phyloP scores from a whole-genome alignment of 163 green algal species.

The Volvox carteri region DNA sequence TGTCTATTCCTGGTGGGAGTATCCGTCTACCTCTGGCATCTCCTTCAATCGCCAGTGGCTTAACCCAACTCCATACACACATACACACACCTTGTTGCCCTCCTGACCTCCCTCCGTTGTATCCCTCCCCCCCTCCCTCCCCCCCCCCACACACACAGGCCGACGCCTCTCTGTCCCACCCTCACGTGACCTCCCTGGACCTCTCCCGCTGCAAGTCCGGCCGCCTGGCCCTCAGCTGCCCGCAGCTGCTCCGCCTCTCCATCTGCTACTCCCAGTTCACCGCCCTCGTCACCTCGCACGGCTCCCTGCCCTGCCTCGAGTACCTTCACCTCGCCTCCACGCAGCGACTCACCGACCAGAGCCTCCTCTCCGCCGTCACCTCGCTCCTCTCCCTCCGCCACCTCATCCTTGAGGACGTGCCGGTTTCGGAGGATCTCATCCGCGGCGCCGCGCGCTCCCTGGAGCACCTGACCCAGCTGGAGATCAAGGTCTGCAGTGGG shows the following conservation, averaged over 20 bases:
- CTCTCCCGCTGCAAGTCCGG: background rate
- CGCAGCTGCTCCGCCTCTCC: background rate
- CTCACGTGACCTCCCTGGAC: background rate
- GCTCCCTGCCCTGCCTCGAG: conserved; percentile 1
- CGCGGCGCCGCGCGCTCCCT: background rate
- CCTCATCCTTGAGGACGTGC: background rate
- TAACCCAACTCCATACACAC: too few relatives aligned
- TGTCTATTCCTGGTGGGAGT: too few relatives aligned
- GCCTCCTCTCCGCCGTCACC: background rate
- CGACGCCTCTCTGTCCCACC: conserved; percentile 14
- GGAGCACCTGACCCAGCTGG: conserved; percentile 27
- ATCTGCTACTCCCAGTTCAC: background rate
- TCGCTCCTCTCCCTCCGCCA: conserved; percentile 5
- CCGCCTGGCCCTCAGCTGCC: conserved; percentile 16
- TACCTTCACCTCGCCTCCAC: background rate
- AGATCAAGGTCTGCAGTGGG: conserved; percentile 23
- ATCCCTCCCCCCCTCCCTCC: background rate
- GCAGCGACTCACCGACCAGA: background rate
- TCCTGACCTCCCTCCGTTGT: background rate
- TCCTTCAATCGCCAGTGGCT: background rate
- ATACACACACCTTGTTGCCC: background rate
- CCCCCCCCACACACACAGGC: background rate
- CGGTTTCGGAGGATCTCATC: conserved; percentile 11
- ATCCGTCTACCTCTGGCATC: too few relatives aligned
- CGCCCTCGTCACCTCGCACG: background rate